phyloP scores from a whole-genome alignment of 495 filamentous ascomycete species.

The Recurvomyces mirabilis region DNA sequence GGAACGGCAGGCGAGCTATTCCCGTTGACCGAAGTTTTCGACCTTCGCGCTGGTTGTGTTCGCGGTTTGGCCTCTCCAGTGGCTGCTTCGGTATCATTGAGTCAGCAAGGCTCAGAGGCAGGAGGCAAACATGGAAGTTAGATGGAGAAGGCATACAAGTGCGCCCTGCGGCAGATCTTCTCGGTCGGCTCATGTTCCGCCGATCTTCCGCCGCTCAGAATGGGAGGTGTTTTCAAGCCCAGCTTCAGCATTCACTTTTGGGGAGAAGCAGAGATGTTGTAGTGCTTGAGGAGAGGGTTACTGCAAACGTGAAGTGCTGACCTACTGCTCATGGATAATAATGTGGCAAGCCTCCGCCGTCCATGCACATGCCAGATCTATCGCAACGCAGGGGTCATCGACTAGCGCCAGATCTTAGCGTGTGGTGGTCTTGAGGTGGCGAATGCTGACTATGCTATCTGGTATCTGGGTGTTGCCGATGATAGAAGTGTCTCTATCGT shows the following conservation, averaged over 20 bases:
- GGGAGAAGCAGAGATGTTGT: neutral
- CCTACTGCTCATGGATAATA: neutral
- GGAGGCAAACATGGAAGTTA: neutral
- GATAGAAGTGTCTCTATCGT: too few species aligned
- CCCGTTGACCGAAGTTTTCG: neutral
- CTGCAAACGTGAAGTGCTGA: too few species aligned
- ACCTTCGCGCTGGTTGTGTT: too few species aligned
- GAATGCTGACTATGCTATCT: neutral
- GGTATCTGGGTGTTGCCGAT: too few species aligned
- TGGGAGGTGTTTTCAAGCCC: neutral
- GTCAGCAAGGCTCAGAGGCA: neutral
- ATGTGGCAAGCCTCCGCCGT: neutral
- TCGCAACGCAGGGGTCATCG: too few species aligned
- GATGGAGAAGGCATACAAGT: constrained; percentile 2
- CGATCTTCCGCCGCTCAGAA: neutral
- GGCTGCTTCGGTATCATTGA: neutral
- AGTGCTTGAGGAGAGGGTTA: neutral
- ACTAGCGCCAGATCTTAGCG: too few species aligned
- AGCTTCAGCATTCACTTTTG: neutral
- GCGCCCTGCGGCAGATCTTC: constrained; percentile 4
- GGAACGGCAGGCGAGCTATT: neutral
- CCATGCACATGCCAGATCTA: too few species aligned
- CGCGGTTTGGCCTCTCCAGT: neutral
- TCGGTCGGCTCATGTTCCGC: neutral
- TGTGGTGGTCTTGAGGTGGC: too few species aligned